Evolutionary conservation across 768 basidiomycete genomes (phyloP).

Genomic region (Lanmaoa pseudosensibilis): DNA sequence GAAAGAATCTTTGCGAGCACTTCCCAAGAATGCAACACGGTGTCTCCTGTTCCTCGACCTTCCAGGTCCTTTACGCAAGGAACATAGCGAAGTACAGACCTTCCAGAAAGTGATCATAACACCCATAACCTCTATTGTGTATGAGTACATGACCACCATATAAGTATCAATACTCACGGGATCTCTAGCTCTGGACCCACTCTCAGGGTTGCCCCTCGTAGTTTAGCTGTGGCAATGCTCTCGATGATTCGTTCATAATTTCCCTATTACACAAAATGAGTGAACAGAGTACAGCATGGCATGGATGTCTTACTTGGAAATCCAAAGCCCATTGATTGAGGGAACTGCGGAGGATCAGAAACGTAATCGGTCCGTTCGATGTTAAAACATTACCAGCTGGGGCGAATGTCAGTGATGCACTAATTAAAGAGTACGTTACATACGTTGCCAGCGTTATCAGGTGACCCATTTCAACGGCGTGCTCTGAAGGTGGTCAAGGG

Average conservation of each 20-base stretch:
- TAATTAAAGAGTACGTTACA: slow-evolving; percentile 24
- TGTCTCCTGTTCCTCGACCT: slow-evolving; percentile 67
- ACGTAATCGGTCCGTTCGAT: neutral
- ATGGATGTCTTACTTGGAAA: slow-evolving; percentile 64
- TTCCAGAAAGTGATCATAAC: slow-evolving; percentile 96
- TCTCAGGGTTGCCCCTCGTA: slow-evolving; percentile 81
- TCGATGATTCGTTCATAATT: slow-evolving; percentile 89
- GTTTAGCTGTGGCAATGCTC: slow-evolving; percentile 87
- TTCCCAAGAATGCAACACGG: slow-evolving; percentile 96
- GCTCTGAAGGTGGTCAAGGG: neutral
- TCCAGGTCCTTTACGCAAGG: neutral
- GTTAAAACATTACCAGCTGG: slow-evolving; percentile 26
- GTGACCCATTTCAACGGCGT: slow-evolving; percentile 62
- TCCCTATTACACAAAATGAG: slow-evolving; percentile 51
- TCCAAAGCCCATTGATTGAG: slow-evolving; percentile 98
- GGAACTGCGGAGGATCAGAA: slow-evolving; percentile 55
- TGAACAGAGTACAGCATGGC: neutral
- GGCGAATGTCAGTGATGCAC: neutral
- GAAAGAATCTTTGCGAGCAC: slow-evolving; percentile 88
- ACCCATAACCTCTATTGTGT: slow-evolving; percentile 82
- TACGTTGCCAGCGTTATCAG: slow-evolving; percentile 88
- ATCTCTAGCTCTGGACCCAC: slow-evolving; percentile 98
- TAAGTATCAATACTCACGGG: slow-evolving; percentile 50
- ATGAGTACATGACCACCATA: neutral
- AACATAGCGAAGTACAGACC: slow-evolving; percentile 44